A percentile compares a stretch with the other conserved stretches of the same genome.
These are phyloP conservation scores for Mortierella sp. DNA, from an alignment of 371 early-diverging fungal genomes.

Conservation along the genomic window DNA sequence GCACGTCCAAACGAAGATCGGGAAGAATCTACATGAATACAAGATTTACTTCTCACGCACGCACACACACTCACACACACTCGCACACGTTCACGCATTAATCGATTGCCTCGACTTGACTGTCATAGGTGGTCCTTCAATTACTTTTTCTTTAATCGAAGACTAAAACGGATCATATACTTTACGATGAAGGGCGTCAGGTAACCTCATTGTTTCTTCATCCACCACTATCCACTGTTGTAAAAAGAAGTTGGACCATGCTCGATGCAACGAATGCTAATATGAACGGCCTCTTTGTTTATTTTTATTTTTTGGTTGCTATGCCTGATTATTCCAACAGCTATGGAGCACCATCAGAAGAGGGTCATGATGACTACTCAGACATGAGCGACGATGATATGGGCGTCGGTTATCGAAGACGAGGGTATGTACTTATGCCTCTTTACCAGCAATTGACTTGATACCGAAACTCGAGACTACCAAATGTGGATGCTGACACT, in stretches of 20 bases:
- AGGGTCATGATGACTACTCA: conserved; percentile 26
- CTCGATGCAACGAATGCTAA: too few species aligned
- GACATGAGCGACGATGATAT: conserved; percentile 37
- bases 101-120: not conserved
- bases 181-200: conserved; percentile 87
- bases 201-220: too few species aligned
- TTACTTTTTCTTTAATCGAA: conserved; percentile 93
- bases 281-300: too few species aligned
- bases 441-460: not conserved
- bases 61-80: too few species aligned
- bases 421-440: conserved; percentile 22
- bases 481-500: too few species aligned
- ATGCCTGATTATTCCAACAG: not conserved
- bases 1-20: too few species aligned
- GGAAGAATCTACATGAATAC: too few species aligned
- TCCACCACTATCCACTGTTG: too few species aligned
- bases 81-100: too few species aligned
- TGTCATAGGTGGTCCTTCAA: conserved; percentile 87
- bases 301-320: too few species aligned
- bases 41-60: too few species aligned
- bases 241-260: too few species aligned
- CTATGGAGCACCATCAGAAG: conserved; percentile 18
- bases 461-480: not conserved
- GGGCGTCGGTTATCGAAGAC: conserved; percentile 38
- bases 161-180: conserved; percentile 89